Percentiles rank a stretch among this genome's conserved stretches.
Evolutionary conservation across 2,329 filamentous ascomycete species (phyloP).

Genomic region (Rosellinia necatrix): DNA sequence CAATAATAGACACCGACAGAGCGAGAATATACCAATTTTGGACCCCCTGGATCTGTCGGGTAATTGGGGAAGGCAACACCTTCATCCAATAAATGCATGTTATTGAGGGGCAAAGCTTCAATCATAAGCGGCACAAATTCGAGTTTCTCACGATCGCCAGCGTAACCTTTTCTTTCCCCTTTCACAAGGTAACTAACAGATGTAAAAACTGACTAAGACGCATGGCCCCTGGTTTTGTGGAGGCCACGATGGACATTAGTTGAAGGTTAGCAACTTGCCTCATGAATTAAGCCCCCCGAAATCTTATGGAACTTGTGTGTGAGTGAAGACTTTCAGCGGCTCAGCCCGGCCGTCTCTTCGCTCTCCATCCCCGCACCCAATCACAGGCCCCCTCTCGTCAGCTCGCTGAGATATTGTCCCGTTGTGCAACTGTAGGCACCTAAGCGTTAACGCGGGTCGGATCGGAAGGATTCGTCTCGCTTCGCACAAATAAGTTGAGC

Average conservation of each 20-base stretch:
- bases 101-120: too few relatives aligned
- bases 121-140: neutral
- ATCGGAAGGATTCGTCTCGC: conserved; percentile 14
- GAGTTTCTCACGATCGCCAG: too few relatives aligned
- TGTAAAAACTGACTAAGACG: too few relatives aligned
- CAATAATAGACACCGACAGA: conserved; percentile 21
- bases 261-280: too few relatives aligned
- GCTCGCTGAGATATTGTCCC: conserved; percentile 19
- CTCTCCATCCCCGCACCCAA: conserved; percentile 13
- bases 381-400: conserved; percentile 9
- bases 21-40: conserved; percentile 14
- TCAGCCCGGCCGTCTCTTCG: neutral
- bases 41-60: conserved; percentile 7
- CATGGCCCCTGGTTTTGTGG: too few relatives aligned
- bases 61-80: neutral
- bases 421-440: conserved; percentile 1
- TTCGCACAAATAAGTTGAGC: conserved; percentile 1
- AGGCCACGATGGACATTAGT: too few relatives aligned
- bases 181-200: too few relatives aligned
- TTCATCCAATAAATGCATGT: conserved; percentile 3
- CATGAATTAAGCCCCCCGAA: too few relatives aligned
- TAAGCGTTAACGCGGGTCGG: neutral
- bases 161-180: too few relatives aligned
- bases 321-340: conserved; percentile 20
- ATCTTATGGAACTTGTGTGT: too few relatives aligned